Evolutionary conservation across 371 early-diverging fungal species (phyloP).

Genomic region (Phascolomyces articulosus): DNA sequence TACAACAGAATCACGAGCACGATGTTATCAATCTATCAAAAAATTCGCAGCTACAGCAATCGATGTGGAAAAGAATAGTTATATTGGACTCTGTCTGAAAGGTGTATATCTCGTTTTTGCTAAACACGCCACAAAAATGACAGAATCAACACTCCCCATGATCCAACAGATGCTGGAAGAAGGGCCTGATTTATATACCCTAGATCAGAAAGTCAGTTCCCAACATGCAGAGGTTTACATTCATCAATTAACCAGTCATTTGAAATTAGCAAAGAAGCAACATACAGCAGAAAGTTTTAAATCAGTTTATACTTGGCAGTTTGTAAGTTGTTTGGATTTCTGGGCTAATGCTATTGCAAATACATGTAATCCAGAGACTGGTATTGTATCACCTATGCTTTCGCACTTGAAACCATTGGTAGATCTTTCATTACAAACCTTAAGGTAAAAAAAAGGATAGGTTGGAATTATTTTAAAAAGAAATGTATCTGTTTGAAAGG

Average conservation of each 20-base stretch:
- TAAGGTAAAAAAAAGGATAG: slow-evolving; percentile 25
- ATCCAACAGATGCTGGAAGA: slow-evolving; percentile 87
- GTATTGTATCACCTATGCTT: slow-evolving; percentile 38
- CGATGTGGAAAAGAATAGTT: slow-evolving; percentile 35
- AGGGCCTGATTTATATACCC: slow-evolving; percentile 82
- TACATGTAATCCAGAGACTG: slow-evolving; percentile 58
- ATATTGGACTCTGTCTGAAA: slow-evolving; percentile 60
- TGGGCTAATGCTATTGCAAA: slow-evolving; percentile 82
- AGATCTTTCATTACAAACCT: slow-evolving; percentile 35
- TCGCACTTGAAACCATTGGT: slow-evolving; percentile 36
- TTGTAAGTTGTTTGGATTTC: slow-evolving; percentile 82
- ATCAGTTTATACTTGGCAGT: slow-evolving; percentile 94
- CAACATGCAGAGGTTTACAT: slow-evolving; percentile 90
- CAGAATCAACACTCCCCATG: slow-evolving; percentile 68
- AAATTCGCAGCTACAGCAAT: slow-evolving; percentile 34
- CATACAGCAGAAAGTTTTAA: slow-evolving; percentile 83
- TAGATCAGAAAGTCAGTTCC: slow-evolving; percentile 74
- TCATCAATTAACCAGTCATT: slow-evolving; percentile 85
- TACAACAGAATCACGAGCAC: slow-evolving; percentile 68
- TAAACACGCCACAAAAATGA: slow-evolving; percentile 72
- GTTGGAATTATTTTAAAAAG: too few relatives aligned
- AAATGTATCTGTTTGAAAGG: too few relatives aligned
- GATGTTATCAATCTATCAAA: slow-evolving; percentile 48
- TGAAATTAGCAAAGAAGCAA: slow-evolving; percentile 82
- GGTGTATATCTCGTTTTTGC: slow-evolving; percentile 83